Evolutionary conservation across 2,329 filamentous ascomycete species (phyloP), one percentile per base, ranked within the genome.

Genomic region (Fusarium citri): DNA sequence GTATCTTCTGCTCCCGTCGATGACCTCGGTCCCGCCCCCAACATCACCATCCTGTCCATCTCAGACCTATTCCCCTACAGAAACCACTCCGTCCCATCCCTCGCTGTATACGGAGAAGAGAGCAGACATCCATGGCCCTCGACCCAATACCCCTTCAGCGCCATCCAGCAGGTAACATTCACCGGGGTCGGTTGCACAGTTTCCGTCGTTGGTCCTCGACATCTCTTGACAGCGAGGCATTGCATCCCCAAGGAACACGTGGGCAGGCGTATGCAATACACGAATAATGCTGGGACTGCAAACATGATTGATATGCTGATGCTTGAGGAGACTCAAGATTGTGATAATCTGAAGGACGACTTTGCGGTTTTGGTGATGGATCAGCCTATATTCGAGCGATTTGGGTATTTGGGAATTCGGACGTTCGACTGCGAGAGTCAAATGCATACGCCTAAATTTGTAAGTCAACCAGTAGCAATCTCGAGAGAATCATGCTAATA

Each of bases 161-260:
- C 61, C 8, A 31, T 69, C 1, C 62, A 56, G 3, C 34, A 28
- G 55, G 0, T 18, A 8, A 8, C 3, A 30, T n/a, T 16, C 18
- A 3, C 49, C 4, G 14, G 5, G 11, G 2, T 12, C 6, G 0
- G 22, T 11, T 69, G 66, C 15, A 67, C 51, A 20, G 66, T 34
- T 1, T 45, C 66, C 2, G 20, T 62, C 3, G 48, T 70, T n/a
- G 66, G 66, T 1, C 66, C 34, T 10, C 30, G 66, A 4, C 66
- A 70, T n/a, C 41, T 59, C 23, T 22, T 59, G 15, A 49, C 46
- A 5, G 66, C 66, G 1, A 31, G 23, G 2, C 66, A 70, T 23
- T 69, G 66, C 23, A 6, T 70, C 8, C 9, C 49, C 6, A 1
- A 7, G 1, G 11, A 25, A 4, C 11, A 37, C 10, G 22, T 2